Evolutionary conservation across 2,329 filamentous ascomycete genomes (phyloP).

Genomic region (Sporothrix phasma): DNA sequence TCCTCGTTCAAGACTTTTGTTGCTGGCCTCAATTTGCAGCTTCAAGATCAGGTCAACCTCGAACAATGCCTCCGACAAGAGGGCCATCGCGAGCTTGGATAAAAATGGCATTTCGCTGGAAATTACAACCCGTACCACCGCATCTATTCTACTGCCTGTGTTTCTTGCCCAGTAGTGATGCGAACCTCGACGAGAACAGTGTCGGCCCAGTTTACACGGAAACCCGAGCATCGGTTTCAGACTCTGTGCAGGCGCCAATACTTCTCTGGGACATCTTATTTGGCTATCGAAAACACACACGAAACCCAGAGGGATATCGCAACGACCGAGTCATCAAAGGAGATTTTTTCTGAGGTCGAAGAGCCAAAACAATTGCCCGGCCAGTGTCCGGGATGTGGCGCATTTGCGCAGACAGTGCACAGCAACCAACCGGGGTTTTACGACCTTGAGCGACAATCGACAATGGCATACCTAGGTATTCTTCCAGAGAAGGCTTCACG

Average conservation of each 20-base stretch:
- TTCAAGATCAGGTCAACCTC: neutral
- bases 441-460: slow-evolving; percentile 39
- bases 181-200: neutral
- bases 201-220: neutral
- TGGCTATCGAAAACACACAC: neutral
- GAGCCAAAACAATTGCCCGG: slow-evolving; percentile 33
- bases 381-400: slow-evolving; percentile 56
- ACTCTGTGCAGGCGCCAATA: neutral
- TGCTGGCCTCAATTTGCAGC: neutral
- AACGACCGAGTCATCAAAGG: neutral
- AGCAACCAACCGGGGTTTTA: slow-evolving; percentile 49
- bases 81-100: slow-evolving; percentile 15
- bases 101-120: slow-evolving; percentile 15
- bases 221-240: neutral
- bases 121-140: neutral
- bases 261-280: neutral
- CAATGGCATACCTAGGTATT: slow-evolving; percentile 38
- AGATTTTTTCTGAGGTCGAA: neutral
- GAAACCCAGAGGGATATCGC: neutral
- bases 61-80: slow-evolving; percentile 10
- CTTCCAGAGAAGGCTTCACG: slow-evolving; percentile 20
- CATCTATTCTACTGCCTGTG: slow-evolving; percentile 6
- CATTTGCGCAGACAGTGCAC: slow-evolving; percentile 47
- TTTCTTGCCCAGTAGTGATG: slow-evolving; percentile 18
- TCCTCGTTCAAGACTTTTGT: neutral